Evolutionary conservation across 441 rosid species (phyloP), one percentile per base, ranked within the genome.

Genomic region (Mallotus japonicus): DNA sequence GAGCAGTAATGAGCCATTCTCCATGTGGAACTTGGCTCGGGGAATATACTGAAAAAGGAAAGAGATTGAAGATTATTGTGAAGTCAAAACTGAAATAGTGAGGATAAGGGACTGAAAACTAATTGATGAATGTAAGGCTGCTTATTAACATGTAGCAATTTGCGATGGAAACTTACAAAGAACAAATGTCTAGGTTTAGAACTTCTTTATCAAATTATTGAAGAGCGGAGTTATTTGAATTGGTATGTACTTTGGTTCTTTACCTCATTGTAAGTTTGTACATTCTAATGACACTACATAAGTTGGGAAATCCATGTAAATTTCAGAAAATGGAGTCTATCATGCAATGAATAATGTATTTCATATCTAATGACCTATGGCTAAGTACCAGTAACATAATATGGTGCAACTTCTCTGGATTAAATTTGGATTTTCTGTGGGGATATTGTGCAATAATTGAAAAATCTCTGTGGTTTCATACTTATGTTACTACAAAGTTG

Each of bases 201-300:
- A 19, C 13, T 22, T 75, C n/a, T 22, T 75, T 68, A 42, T 79
- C 60, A 40, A 20, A 10, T 66, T n/a, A 28, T 28, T 53, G 56
- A 53, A 53, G 51, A 47, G 0, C 40, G 6, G 40, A 37, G 6
- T 37, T 4, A 0, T 37, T 37, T 2, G 0, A 37, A 6, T 37
- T 37, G 40, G 6, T 37, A 5, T 6, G 40, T 37, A 37, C 40
- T 37, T 37, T 6, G 5, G 40, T 5, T 37, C 40, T 37, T 37
- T 3, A 37, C 6, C 40, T 37, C 40, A 37, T 37, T 37, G 40
- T 3, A 3, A 3, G 40, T 37, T 37, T 37, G 40, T 0, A 37
- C 40, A 37, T 37, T 37, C 40, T 37, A 4, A 37, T 37, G 40
- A 37, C 40, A 37, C 40, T 37, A 37, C 3, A 37, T 37, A 37